Evolutionary conservation across 2,329 filamentous ascomycete genomes (phyloP).

Genomic region (Stemphylium vesicarium): DNA sequence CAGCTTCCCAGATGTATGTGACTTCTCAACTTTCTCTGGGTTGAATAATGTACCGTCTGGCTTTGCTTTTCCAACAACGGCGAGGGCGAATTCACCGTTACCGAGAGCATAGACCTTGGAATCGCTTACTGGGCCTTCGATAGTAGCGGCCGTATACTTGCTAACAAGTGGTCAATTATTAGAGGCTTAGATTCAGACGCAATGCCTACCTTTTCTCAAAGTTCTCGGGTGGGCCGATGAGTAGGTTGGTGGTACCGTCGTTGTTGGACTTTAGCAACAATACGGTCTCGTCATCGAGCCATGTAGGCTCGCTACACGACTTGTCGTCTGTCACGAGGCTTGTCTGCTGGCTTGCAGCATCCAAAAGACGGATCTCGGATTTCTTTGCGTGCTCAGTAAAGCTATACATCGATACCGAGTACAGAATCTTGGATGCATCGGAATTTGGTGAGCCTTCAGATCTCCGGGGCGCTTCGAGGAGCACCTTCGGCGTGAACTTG

Average conservation of each 20-base stretch:
- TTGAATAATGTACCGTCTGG: slow-evolving; percentile 74
- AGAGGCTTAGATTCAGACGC: neutral
- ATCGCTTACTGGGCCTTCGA: slow-evolving; percentile 57
- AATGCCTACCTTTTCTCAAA: slow-evolving; percentile 42
- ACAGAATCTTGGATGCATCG: slow-evolving; percentile 68
- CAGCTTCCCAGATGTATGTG: slow-evolving; percentile 69
- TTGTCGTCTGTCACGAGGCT: slow-evolving; percentile 69
- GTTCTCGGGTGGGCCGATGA: slow-evolving; percentile 41
- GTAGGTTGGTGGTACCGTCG: slow-evolving; percentile 49
- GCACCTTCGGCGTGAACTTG: slow-evolving; percentile 77
- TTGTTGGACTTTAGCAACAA: slow-evolving; percentile 58
- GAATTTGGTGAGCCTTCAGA: slow-evolving; percentile 73
- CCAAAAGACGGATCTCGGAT: slow-evolving; percentile 72
- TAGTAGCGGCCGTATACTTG: slow-evolving; percentile 51
- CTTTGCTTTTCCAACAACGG: slow-evolving; percentile 66
- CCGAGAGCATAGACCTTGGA: slow-evolving; percentile 54
- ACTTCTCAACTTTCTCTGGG: slow-evolving; percentile 64
- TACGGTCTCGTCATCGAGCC: slow-evolving; percentile 74
- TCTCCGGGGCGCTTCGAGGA: slow-evolving; percentile 77
- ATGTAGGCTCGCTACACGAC: slow-evolving; percentile 73
- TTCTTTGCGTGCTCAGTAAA: slow-evolving; percentile 76
- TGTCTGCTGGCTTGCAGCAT: slow-evolving; percentile 70
- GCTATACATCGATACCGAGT: slow-evolving; percentile 76
- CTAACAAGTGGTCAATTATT: slow-evolving; percentile 23
- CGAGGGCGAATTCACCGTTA: slow-evolving; percentile 51